Base-by-base conservation (phyloP, 2,329 filamentous ascomycete species). In the Aspergillus sp. region DNA sequence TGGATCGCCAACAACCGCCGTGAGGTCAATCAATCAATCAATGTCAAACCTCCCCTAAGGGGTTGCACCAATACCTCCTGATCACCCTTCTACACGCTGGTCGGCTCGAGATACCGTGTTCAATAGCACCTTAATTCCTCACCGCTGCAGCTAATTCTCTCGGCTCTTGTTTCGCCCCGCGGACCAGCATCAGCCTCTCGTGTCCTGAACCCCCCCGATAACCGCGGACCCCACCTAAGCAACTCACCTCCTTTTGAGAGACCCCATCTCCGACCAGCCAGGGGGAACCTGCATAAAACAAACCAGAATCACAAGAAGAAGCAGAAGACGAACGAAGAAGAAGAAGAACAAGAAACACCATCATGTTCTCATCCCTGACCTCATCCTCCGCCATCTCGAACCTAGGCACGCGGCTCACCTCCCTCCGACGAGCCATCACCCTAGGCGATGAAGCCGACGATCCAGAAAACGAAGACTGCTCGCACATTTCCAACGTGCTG, bases 401-500 rank as follows among this genome's bases (percentile, higher is more conserved):
- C 76, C 66, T 86, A 75, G 66, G 86, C 78, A 72, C 83, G 48
- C 81, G 83, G 56, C 85, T 36, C 32, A 36, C 32, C 32, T 36
- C 32, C 32, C 32, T 87, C 75, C 85, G 81, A 73, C 83, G 77
- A 25, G 75, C 75, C 44, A 77, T 79, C 65, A 75, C 74, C 27
- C 70, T 75, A 10, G 74, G 75, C 62, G 76, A 79, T 59, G 77
- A 78, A 63, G 70, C 68, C 39, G 77, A 79, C 64, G 77, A 79
- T 66, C 76, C 78, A 2, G 78, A 81, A 42, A 75, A 79, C 62
- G 80, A 96, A 78, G 93, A 98, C 80, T 92, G 96, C 80, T 96
- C 92, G 2, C 92, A 98, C 80, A 90, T 98, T 71, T 96, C 91
- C 78, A 91, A 95, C 70, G 92, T 96, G 38, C 86, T 99, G 25